Evolutionary conservation across 1,139 yeast genomes (phyloP), one percentile per base, ranked within the genome.

Genomic region (Scheffersomyces quercinus): DNA sequence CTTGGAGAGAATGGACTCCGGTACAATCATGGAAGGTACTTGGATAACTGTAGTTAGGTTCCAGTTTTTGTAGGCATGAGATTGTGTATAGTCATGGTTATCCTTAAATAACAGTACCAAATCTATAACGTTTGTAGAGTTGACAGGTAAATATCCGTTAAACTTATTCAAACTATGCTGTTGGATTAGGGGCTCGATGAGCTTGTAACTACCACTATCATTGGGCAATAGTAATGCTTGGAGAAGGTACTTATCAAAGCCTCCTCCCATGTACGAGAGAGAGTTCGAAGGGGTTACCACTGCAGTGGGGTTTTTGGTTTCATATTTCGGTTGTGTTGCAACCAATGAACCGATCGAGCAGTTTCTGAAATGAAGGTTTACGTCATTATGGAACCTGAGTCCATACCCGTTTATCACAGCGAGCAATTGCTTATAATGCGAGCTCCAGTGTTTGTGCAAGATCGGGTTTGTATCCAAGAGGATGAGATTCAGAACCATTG

Each of bases 201-300:
- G 9, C 28, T 53, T 47, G 35, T 53, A 53, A 41, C 42, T 26
- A 29, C 11, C 20, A 14, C 24, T 31, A 20, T 20, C 26, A 14
- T 20, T 24, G 28, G 28, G 40, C 5, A 29, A 34, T n/a, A 47
- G 44, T 14, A 59, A 35, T 5, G 56, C 52, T 39, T 56, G 50
- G 4, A 57, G 46, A 13, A 63, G 41, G 43, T 53, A 54, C 39
- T 54, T 49, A 43, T 64, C 68, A 41, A 58, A 63, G 9, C 68
- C 68, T 3, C 57, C 66, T 9, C 63, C 60, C 68, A 64, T 63
- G 38, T 55, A 62, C 16, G 54, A 48, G 5, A 59, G 45, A 4
- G 65, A 55, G 49, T 64, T 64, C 8, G 62, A 53, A 0, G 68
- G 67, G 4, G 66, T 49, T 12, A 48, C 28, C 6, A 42, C 31